Conservation (phyloP, 2,329 filamentous ascomycete species). For the Microdochium trichocladiopsis region DNA sequence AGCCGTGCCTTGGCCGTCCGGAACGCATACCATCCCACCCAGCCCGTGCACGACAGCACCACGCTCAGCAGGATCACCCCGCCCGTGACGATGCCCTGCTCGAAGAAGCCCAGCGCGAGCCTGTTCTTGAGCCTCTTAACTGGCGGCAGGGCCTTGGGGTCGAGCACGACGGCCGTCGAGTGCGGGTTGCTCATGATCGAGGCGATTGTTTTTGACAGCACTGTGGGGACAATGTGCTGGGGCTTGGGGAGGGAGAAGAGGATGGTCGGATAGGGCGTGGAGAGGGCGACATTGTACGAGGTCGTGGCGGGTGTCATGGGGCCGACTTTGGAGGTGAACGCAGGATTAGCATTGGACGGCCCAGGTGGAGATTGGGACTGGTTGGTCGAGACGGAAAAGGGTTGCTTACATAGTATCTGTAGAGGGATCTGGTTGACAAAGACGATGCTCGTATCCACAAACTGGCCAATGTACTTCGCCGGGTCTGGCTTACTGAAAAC, state of each 20-base stretch:
- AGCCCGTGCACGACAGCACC: slow-evolving; percentile 3
- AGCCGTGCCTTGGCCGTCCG: background rate
- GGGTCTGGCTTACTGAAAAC: slow-evolving; percentile 40
- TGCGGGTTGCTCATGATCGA: background rate
- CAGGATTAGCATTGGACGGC: background rate
- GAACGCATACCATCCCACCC: background rate
- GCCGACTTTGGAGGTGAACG: background rate
- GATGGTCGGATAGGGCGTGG: slow-evolving; percentile 28
- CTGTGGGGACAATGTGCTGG: slow-evolving; percentile 22
- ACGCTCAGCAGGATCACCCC: slow-evolving; percentile 13
- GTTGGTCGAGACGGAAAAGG: slow-evolving; percentile 18
- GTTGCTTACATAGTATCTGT: slow-evolving; percentile 41
- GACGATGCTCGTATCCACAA: slow-evolving; percentile 38
- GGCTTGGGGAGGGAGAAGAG: slow-evolving; percentile 38
- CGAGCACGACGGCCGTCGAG: slow-evolving; percentile 2
- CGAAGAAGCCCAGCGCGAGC: slow-evolving; percentile 34
- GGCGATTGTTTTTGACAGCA: background rate
- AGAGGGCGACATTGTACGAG: slow-evolving; percentile 9
- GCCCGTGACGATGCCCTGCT: slow-evolving; percentile 35
- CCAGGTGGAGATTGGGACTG: background rate
- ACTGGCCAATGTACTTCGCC: slow-evolving; percentile 54
- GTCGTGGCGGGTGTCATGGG: slow-evolving; percentile 7
- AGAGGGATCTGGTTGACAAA: slow-evolving; percentile 52
- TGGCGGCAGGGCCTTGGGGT: slow-evolving; percentile 19
- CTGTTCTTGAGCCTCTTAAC: slow-evolving; percentile 23